These are phyloP conservation scores for Leishmania aethiopica DNA, from an alignment of 208 protist species.

Conservation along the genomic window DNA sequence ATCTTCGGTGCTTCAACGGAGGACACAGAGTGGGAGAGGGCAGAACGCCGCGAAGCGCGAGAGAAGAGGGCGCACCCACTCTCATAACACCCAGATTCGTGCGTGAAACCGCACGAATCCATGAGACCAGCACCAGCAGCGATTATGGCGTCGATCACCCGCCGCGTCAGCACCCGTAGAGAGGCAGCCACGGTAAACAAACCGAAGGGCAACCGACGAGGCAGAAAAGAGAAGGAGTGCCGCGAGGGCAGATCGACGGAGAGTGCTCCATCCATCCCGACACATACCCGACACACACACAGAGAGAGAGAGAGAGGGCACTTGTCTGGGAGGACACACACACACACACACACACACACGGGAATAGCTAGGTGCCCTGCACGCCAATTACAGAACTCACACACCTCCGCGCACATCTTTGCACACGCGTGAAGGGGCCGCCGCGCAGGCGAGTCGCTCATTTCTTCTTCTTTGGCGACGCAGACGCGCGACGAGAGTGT, in stretches of 20 bases:
- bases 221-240: not conserved
- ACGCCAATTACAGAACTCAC: not conserved
- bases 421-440: not conserved
- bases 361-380: not conserved
- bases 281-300: too few species aligned
- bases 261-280: not conserved
- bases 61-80: not conserved
- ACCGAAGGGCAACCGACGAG: not conserved
- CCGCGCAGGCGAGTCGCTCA: not conserved
- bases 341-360: not conserved
- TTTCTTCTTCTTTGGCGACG: slow-evolving; percentile 53
- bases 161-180: not conserved
- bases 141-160: not conserved
- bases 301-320: not conserved
- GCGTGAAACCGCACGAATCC: not conserved
- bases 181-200: not conserved
- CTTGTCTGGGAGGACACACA: not conserved
- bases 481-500: slow-evolving; percentile 23
- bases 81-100: not conserved
- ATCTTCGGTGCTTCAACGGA: not conserved
- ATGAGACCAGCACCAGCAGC: not conserved
- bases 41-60: not conserved
- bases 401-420: not conserved
- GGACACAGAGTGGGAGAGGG: not conserved
- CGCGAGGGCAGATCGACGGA: not conserved